Evolutionary conservation across 1,284 basidiomycete species (phyloP), one percentile per base, ranked within the genome.

Genomic region (Puccinia polysora): DNA sequence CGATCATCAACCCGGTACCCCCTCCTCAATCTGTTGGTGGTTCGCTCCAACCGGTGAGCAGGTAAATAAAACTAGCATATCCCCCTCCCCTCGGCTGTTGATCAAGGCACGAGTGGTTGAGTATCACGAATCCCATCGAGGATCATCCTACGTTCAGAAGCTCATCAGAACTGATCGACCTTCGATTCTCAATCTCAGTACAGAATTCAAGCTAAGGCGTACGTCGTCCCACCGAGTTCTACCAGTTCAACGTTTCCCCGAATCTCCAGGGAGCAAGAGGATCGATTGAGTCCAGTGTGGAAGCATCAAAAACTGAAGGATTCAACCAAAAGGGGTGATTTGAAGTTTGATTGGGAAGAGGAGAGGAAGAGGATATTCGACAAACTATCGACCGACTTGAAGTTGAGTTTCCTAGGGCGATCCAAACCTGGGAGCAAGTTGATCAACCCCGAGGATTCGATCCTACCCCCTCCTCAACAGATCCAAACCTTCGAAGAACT

Each of bases 11-110:
- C 20, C 30, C 25, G 65, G 65, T 25, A 10, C 25, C 15, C 5
- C 55, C 2, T 52, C 65, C 30, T 68, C 65, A 0, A 58, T 68
- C 30, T 68, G 65, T 59, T 68, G 65, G 65, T 68, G 65, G 65
- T 68, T 68, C 40, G 14, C 53, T 15, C 40, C 50, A 20, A 56
- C 65, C 4, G 65, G 65, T 18, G 65, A 68, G 40, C 65, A 68
- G 36, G 65, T 68, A 45, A 20, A 53, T 23, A 34, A 15, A 15
- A 34, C 55, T 18, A 6, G 4, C n/a, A 12, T 40, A 55, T 43
- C 40, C 14, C 23, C 2, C 2, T 43, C 2, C 2, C n/a, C 36
- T 56, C 20, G 18, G n/a, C n/a, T n/a, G n/a, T n/a, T n/a, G n/a
- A n/a, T n/a, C n/a, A n/a, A n/a, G n/a, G n/a, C n/a, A n/a, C n/a